These are phyloP conservation scores for Phoma sp. DNA, from an alignment of 2,329 filamentous ascomycete species.

Conservation along the genomic window DNA sequence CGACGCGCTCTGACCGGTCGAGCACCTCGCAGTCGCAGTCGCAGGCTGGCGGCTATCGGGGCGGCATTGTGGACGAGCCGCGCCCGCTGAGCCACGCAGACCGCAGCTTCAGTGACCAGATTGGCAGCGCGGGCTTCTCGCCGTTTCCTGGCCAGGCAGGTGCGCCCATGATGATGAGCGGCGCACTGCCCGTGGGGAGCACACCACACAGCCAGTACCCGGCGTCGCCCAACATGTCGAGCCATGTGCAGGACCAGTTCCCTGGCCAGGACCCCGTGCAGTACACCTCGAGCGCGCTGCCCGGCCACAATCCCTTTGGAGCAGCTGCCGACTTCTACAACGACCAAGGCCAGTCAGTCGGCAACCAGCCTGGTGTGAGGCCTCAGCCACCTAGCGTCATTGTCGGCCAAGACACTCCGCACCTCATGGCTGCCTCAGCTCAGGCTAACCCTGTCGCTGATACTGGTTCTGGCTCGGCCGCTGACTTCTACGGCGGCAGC, in stretches of 20 bases:
- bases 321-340: conserved; percentile 67
- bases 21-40: conserved; percentile 7
- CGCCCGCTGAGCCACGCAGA: conserved; percentile 15
- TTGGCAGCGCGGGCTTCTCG: conserved; percentile 40
- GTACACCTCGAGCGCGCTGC: conserved; percentile 54
- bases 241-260: conserved; percentile 63
- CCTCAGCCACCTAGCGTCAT: conserved; percentile 60
- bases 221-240: conserved; percentile 36
- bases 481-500: conserved; percentile 58
- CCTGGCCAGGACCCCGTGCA: conserved; percentile 61
- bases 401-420: conserved; percentile 59
- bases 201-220: conserved; percentile 21
- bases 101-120: conserved; percentile 39
- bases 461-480: conserved; percentile 65
- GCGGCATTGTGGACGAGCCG: conserved; percentile 41
- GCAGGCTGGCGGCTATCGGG: conserved; percentile 37
- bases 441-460: conserved; percentile 62
- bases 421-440: conserved; percentile 61
- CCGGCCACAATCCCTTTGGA: conserved; percentile 53
- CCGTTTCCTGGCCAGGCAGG: conserved; percentile 45
- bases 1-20: conserved; percentile 35
- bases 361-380: conserved; percentile 65
- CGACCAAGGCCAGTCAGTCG: conserved; percentile 66
- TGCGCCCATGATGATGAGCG: conserved; percentile 45
- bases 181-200: conserved; percentile 36